Percentiles rank a stretch among this genome's conserved stretches.
These are phyloP conservation scores for Rhizopogon vulgaris DNA, from an alignment of 768 basidiomycete species.

Conservation along the genomic window DNA sequence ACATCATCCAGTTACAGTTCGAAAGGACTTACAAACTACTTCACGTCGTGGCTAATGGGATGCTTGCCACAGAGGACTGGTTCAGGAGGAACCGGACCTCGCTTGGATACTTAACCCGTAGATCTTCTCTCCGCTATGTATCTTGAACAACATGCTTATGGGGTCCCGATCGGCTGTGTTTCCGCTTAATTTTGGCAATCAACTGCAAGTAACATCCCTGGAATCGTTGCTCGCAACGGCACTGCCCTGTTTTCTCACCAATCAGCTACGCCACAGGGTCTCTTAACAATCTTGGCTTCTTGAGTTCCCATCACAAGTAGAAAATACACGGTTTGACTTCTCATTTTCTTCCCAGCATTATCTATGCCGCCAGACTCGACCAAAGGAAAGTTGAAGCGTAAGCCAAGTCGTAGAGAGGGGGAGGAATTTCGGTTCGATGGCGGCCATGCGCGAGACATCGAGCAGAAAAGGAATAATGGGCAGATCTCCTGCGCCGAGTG, in stretches of 20 bases:
- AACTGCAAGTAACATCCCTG: no score
- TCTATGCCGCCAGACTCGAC: constrained; percentile 53
- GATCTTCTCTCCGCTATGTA: no score
- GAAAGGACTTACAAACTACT: no score
- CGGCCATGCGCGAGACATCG: constrained; percentile 58
- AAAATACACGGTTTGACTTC: constrained; percentile 9
- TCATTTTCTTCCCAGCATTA: constrained; percentile 7
- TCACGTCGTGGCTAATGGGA: no score
- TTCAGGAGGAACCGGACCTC: no score
- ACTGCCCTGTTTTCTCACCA: constrained; percentile 20
- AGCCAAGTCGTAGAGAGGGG: constrained; percentile 40
- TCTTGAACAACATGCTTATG: no score
- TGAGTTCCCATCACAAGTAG: constrained; percentile 13
- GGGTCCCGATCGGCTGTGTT: no score
- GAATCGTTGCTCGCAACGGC: no score
- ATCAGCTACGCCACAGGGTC: constrained; percentile 7
- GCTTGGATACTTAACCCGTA: no score
- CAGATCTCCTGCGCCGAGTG: constrained; percentile 79
- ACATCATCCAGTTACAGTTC: no score
- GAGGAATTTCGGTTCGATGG: constrained; percentile 48
- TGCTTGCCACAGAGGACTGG: no score
- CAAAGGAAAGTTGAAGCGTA: constrained; percentile 45
- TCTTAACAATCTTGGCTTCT: constrained; percentile 14
- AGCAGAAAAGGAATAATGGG: constrained; percentile 68
- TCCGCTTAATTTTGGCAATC: no score